Base-by-base conservation (phyloP, 2,329 filamentous ascomycete species). In the Neophaeococcomyces mojaviensis region DNA sequence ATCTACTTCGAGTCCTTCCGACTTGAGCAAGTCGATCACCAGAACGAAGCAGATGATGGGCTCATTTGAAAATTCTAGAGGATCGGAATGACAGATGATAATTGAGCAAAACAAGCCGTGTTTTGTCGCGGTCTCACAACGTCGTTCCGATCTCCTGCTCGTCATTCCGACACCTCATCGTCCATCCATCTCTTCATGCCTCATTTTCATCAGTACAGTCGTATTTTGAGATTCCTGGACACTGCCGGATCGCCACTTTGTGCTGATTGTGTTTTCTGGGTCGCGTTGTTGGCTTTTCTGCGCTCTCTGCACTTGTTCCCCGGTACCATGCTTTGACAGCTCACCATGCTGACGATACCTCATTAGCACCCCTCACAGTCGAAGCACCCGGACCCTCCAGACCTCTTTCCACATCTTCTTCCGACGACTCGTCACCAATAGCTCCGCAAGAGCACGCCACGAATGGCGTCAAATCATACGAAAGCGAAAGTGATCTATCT, bases 401-500 rank as follows among this genome's bases (percentile, higher is more conserved):
- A 47, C 39, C 48, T 33, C 43, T 50, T 19, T 44, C 24, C 9
- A 45, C 52, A 32, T 74, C 78, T 68, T 72, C 79, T 61, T 73
- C 76, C 60, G 86, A 88, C 68, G 84, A 82, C 65, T 62, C 71
- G 58, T 77, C 78, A 54, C 67, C 72, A 54, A 70, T 72, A 56
- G 67, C 72, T 55, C 65, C 61, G 52, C 60, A 62, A 49, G 24
- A 28, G 5, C 24, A 28, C 10, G 10, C 24, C 10, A 61, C 62
- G 47, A 64, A 66, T 45, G 62, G 66, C 40, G 70, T 67, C 49
- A 68, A 68, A 28, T 49, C 58, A 37, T 70, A 75, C 51, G 75
- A 75, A 55, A 84, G 77, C 67, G 86, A 88, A 58, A 87, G 81
- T 73, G 86, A 88, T 57, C 74, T 84, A 50, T 88, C 86, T 58